Percentiles rank a stretch among this genome's conserved stretches.
phyloP scores from a whole-genome alignment of 2,329 filamentous ascomycete species.

The Pseudogymnoascus sp. region DNA sequence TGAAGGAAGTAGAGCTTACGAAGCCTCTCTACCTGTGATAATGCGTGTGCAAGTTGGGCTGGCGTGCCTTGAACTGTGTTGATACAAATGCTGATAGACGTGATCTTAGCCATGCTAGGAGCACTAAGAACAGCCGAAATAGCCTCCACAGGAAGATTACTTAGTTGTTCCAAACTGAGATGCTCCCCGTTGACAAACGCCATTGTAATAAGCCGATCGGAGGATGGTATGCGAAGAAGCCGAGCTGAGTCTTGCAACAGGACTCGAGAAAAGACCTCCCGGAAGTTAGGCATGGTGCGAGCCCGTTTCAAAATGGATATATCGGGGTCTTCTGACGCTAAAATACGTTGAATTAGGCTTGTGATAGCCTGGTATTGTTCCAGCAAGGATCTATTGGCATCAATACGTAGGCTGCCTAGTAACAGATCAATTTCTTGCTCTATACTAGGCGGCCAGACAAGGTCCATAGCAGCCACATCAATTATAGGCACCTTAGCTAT shows the following conservation, averaged over 20 bases:
- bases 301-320: not conserved
- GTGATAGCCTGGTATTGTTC: not conserved
- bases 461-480: not conserved
- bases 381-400: not conserved
- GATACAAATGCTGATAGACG: slow-evolving; percentile 15
- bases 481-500: not conserved
- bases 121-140: not conserved
- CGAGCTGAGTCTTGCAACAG: not conserved
- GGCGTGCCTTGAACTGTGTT: slow-evolving; percentile 14
- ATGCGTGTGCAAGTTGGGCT: slow-evolving; percentile 12
- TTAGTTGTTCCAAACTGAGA: not conserved
- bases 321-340: not conserved
- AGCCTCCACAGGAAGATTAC: not conserved
- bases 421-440: not conserved
- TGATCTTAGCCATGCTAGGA: not conserved
- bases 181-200: not conserved
- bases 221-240: not conserved
- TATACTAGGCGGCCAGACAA: not conserved
- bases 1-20: slow-evolving; percentile 14
- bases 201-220: not conserved
- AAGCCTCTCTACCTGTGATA: slow-evolving; percentile 8
- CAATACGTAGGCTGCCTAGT: not conserved
- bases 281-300: not conserved
- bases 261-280: not conserved
- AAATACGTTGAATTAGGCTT: not conserved